A percentile compares a stretch with the other conserved stretches of the same genome.
Evolutionary conservation across 2,329 filamentous ascomycete species (phyloP).

Genomic region (Pseudocercospora eumusae): DNA sequence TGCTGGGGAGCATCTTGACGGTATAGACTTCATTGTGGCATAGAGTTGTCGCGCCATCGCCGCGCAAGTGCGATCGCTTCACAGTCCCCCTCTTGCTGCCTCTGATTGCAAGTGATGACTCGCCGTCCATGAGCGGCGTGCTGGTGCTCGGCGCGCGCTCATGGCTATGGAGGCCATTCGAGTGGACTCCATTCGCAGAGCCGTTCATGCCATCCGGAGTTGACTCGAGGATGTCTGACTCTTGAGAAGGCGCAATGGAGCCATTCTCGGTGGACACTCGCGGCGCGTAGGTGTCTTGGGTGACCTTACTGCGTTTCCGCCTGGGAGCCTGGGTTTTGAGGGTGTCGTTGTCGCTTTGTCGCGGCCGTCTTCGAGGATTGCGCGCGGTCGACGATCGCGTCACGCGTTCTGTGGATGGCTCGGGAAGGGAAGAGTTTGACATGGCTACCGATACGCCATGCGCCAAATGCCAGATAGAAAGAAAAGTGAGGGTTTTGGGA

Average conservation of each 20-base stretch:
- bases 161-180: conserved; percentile 22
- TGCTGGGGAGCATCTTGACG: conserved; percentile 78
- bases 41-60: conserved; percentile 45
- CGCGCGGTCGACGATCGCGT: conserved; percentile 41
- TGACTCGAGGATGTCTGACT: conserved; percentile 19
- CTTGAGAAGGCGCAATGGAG: conserved; percentile 12
- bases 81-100: conserved; percentile 33
- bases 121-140: conserved; percentile 15
- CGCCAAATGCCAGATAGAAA: background rate
- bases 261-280: conserved; percentile 27
- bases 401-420: conserved; percentile 33
- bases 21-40: conserved; percentile 82
- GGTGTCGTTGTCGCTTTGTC: conserved; percentile 48
- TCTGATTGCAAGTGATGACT: conserved; percentile 29
- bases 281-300: conserved; percentile 43
- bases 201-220: conserved; percentile 28
- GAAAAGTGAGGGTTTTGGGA: background rate
- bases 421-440: conserved; percentile 16
- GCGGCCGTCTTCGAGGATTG: conserved; percentile 50
- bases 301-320: conserved; percentile 52
- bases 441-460: background rate
- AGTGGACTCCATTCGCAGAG: conserved; percentile 13
- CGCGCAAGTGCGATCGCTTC: conserved; percentile 32
- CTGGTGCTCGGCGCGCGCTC: conserved; percentile 19
- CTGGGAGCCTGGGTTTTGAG: conserved; percentile 44